Evolutionary conservation across 768 basidiomycete species (phyloP), one percentile per base, ranked within the genome.

Genomic region (Tulasnella sp.): DNA sequence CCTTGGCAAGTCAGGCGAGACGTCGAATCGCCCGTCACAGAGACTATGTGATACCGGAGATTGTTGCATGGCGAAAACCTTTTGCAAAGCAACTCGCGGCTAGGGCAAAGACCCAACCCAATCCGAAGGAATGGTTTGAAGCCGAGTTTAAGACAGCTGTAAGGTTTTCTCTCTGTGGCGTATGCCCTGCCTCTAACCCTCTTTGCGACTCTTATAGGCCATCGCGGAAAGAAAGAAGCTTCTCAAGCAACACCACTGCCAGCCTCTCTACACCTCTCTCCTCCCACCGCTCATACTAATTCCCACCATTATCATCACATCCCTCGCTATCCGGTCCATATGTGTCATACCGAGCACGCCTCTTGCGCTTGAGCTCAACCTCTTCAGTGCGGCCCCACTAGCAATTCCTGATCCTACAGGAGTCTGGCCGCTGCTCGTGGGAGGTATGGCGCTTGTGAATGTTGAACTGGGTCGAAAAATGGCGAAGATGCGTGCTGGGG

Each of bases 71-170:
- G 58, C 21, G 58, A 19, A 59, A 59, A 17, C 58, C 58, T 13
- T 59, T 59, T 27, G 58, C 58, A 13, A 48, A 50, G 32, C 29
- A 59, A 17, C 42, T 59, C 21, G 58, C 58, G 17, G 50, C 47
- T 21, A 24, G 50, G 38, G 58, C 58, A 9, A 51, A 49, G 47
- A 59, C 29, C 17, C 45, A 59, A 23, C 55, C 55, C 9, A 56
- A 56, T 19, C 55, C 55, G 24, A 59, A 59, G 34, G 58, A 59
- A n/a, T 59, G 50, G 47, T 59, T 59, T 32, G 50, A 59, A 3
- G 11, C 26, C 29, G 58, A 59, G 48, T 59, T 59, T 47, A 59
- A 51, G 42, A 59, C 29, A 8, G 58, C 58, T 1, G 58, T 59
- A 19, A 11, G 58, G 17, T 17, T 41, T 1, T 21, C 15, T 50